Evolutionary conservation across 208 protist genomes (phyloP).

Genomic region (Leishmania guyanensis): DNA sequence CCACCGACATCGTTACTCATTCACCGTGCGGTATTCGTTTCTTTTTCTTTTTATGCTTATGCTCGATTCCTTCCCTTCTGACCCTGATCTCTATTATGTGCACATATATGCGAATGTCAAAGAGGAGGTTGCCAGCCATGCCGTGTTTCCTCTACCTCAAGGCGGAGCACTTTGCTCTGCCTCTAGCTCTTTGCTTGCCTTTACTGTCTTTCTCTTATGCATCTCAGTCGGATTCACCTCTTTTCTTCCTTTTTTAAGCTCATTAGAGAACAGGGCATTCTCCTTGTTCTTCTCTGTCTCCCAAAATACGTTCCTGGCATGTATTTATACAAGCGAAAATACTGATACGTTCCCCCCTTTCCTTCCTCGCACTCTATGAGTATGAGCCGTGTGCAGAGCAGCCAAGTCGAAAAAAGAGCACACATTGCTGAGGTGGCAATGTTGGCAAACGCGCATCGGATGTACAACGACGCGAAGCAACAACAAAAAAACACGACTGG

Average conservation of each 20-base stretch:
- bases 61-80: neutral
- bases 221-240: slow-evolving; percentile 1
- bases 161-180: neutral
- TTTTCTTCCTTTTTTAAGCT: slow-evolving; percentile 19
- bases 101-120: neutral
- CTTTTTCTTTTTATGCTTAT: slow-evolving; percentile 12
- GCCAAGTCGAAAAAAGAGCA: slow-evolving; percentile 8
- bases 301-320: neutral
- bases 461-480: slow-evolving; percentile 2
- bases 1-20: slow-evolving; percentile 9
- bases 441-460: neutral
- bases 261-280: slow-evolving; percentile 2
- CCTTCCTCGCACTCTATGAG: neutral
- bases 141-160: neutral
- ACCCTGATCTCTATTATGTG: neutral
- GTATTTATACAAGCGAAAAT: slow-evolving; percentile 3
- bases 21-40: neutral
- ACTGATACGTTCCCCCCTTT: neutral
- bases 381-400: neutral
- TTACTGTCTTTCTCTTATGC: slow-evolving; percentile 1
- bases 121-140: neutral
- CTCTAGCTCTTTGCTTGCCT: slow-evolving; percentile 1
- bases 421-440: neutral
- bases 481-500: slow-evolving; percentile 13
- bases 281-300: slow-evolving; percentile 8